These are phyloP conservation scores for Gaertneriomyces sp. DNA, from an alignment of 192 early-diverging fungal species.

Conservation along the genomic window DNA sequence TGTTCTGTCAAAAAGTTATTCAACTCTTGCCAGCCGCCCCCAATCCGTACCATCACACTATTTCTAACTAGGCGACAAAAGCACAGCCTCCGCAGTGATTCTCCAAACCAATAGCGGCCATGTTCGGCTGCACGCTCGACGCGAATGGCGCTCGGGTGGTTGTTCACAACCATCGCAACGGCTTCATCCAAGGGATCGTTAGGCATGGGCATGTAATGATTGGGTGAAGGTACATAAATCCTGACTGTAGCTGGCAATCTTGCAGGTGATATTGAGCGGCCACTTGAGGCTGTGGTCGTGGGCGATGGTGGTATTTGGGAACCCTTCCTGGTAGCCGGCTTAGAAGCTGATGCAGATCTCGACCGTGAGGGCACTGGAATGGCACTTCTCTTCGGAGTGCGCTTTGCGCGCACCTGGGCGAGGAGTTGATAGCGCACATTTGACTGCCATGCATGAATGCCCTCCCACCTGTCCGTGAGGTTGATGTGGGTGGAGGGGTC, in stretches of 20 bases:
- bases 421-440: not conserved
- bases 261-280: not conserved
- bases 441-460: not conserved
- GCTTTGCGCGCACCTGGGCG: not conserved
- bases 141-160: not conserved
- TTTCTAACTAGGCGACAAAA: slow-evolving; percentile 19
- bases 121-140: slow-evolving; percentile 6
- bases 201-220: slow-evolving; percentile 17
- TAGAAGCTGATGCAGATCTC: not conserved
- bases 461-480: slow-evolving; percentile 9
- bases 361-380: not conserved
- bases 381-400: not conserved
- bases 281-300: not conserved
- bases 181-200: slow-evolving; percentile 23
- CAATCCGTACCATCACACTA: slow-evolving; percentile 27
- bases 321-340: not conserved
- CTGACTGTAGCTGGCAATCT: not conserved
- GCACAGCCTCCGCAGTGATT: slow-evolving; percentile 16
- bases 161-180: slow-evolving; percentile 23
- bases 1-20: slow-evolving; percentile 21
- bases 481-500: slow-evolving; percentile 5
- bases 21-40: slow-evolving; percentile 31
- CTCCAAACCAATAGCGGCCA: slow-evolving; percentile 29
- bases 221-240: slow-evolving; percentile 17
- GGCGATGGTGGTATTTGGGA: slow-evolving; percentile 1